Evolutionary conservation across 1,284 basidiomycete genomes (phyloP).

Genomic region (Marasmius sp.): DNA sequence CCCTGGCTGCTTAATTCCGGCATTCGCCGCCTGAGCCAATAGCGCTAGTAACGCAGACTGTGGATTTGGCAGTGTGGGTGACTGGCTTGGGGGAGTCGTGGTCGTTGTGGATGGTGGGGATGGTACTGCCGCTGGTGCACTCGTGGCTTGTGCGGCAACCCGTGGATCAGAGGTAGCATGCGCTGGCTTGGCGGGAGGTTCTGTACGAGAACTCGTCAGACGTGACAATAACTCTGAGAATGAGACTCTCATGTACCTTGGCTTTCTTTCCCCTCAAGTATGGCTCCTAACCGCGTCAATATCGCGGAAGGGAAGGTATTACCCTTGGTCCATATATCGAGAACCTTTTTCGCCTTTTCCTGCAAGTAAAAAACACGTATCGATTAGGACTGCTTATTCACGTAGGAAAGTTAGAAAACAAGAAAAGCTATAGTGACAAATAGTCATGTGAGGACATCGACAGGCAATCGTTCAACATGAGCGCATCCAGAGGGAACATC

Average conservation of each 20-base stretch:
- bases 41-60: conserved; percentile 68
- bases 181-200: conserved; percentile 41
- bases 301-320: conserved; percentile 79
- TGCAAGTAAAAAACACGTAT: conserved; percentile 41
- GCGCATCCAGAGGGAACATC: neutral
- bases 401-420: conserved; percentile 7
- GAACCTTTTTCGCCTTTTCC: conserved; percentile 94
- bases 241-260: neutral
- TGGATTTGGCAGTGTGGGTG: conserved; percentile 32
- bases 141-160: conserved; percentile 21
- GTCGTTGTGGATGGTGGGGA: conserved; percentile 19
- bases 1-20: conserved; percentile 27
- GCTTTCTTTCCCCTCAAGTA: conserved; percentile 54
- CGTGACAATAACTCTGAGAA: neutral
- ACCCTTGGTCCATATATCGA: conserved; percentile 92
- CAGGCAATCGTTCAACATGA: neutral
- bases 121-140: neutral
- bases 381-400: conserved; percentile 16
- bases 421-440: neutral
- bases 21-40: conserved; percentile 58
- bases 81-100: conserved; percentile 28
- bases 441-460: conserved; percentile 12
- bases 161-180: conserved; percentile 42
- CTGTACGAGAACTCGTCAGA: conserved; percentile 53
- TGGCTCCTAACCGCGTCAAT: conserved; percentile 63